Percentiles rank a stretch among this genome's conserved stretches.
phyloP scores from a whole-genome alignment of 306 rosid species.

The Elaeagnus macrophylla region DNA sequence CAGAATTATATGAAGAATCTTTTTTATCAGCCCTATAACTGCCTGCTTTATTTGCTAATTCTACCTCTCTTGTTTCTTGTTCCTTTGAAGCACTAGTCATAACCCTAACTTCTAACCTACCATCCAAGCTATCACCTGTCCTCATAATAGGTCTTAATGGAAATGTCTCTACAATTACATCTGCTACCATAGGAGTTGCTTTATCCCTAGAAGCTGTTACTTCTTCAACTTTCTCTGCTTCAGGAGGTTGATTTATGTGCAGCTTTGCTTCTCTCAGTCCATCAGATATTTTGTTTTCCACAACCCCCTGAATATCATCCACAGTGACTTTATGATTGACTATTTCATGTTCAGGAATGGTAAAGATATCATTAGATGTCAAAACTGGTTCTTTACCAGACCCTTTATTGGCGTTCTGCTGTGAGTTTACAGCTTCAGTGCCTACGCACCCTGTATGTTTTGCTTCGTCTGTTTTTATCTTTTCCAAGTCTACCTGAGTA shows the following conservation, averaged over 20 bases:
- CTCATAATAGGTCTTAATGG: slow-evolving; percentile 42
- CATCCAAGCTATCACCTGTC: slow-evolving; percentile 23
- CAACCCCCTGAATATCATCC: slow-evolving; percentile 12
- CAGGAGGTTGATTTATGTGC: slow-evolving; percentile 19
- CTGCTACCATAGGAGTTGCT: slow-evolving; percentile 27
- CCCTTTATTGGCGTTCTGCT: slow-evolving; percentile 13
- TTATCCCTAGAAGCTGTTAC: slow-evolving; percentile 17
- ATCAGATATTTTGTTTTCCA: slow-evolving; percentile 13
- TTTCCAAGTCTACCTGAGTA: slow-evolving; percentile 24
- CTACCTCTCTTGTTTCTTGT: slow-evolving; percentile 20
- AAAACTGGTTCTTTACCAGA: slow-evolving; percentile 12
- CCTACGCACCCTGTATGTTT: slow-evolving; percentile 11
- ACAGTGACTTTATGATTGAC: slow-evolving; percentile 2
- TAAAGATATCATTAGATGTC: slow-evolving; percentile 12
- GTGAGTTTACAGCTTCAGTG: slow-evolving; percentile 15
- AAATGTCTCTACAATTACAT: slow-evolving; percentile 65
- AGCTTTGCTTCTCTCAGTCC: slow-evolving; percentile 1
- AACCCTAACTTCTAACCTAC: slow-evolving; percentile 24
- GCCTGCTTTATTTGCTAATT: slow-evolving; percentile 14
- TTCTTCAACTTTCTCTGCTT: slow-evolving; percentile 25
- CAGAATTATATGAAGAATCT: slow-evolving; percentile 16
- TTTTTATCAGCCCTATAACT: slow-evolving; percentile 22
- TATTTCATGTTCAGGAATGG: slow-evolving; percentile 1
- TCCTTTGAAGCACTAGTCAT: slow-evolving; percentile 19
- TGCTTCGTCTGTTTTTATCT: slow-evolving; percentile 14